Conservation (phyloP, 768 basidiomycete species). For the Tremella yokohamensis region DNA sequence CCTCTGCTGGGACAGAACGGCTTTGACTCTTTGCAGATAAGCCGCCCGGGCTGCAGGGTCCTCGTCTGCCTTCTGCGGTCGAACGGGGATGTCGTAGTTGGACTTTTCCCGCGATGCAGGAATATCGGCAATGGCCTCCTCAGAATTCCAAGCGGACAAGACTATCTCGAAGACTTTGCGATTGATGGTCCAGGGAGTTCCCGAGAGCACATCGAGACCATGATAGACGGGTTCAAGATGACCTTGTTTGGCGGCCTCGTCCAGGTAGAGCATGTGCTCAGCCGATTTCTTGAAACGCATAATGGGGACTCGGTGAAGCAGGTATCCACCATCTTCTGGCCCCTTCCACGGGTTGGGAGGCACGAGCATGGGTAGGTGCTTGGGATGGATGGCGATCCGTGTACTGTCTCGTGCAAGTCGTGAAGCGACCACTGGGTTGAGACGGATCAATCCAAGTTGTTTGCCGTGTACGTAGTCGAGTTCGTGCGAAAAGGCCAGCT, state of each 20-base stretch:
- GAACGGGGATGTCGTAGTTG: conserved; percentile 54
- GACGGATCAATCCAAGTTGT: conserved; percentile 84
- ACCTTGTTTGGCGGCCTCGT: conserved; percentile 67
- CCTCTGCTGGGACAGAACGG: conserved; percentile 60
- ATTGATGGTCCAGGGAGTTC: conserved; percentile 88
- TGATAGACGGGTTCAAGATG: conserved; percentile 80
- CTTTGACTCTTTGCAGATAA: conserved; percentile 60
- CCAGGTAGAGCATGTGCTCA: conserved; percentile 77
- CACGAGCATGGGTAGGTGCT: conserved; percentile 92
- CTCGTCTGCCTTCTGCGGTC: conserved; percentile 56
- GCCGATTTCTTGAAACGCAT: conserved; percentile 92
- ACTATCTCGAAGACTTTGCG: conserved; percentile 69
- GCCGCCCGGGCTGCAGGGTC: conserved; percentile 55
- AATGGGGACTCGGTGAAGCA: conserved; percentile 67
- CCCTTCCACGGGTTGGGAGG: conserved; percentile 82
- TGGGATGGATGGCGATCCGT: conserved; percentile 73
- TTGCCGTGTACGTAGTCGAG: conserved; percentile 93
- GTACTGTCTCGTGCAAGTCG: conserved; percentile 72
- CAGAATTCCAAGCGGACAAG: conserved; percentile 79
- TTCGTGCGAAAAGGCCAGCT: conserved; percentile 84
- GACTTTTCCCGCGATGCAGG: conserved; percentile 65
- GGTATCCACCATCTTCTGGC: conserved; percentile 74
- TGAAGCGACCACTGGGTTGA: conserved; percentile 75
- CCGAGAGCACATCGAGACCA: conserved; percentile 82
- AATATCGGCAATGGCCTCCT: conserved; percentile 74